Base-by-base conservation (phyloP, 805 yeast species). In the Hanseniaspora guilliermondii region DNA sequence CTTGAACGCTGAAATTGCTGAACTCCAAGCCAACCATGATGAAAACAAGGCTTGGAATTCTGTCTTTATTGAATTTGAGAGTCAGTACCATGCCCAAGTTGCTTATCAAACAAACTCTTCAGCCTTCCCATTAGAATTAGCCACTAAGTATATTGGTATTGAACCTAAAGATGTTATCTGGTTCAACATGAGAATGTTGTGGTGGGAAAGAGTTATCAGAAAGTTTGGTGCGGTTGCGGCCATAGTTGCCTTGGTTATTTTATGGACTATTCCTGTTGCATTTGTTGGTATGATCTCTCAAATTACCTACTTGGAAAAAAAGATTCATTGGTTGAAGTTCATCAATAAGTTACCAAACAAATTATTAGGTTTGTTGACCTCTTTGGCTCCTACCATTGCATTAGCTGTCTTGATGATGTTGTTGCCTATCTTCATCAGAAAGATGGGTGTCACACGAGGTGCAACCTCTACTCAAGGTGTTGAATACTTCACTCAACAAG, bases 191-290 rank as follows among this genome's bases (percentile, higher is more conserved):
- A 74, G 93, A 64, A 65, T 85, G 67, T 79, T 79, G 61, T 85
- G 93, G 89, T 83, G 87, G 84, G 94, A 85, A 67, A 70, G 81
- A 61, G 64, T 82, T 19, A 69, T 72, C 12, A 74, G 91, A 70
- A 65, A 69, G 35, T 65, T 74, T 27, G 73, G 73, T 53, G 79
- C 89, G 0, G 55, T 69, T 36, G 71, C 77, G 16, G 79, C 78
- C 2, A 76, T 83, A 53, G 61, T 69, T 22, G 85, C 80, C 1
- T 61, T 82, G 44, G 72, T 83, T 52, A 63, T 80, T 32, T 70
- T 81, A 60, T 85, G 94, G 94, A 76, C 89, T 55, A 68, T 83
- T 59, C 91, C 91, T 14, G 87, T 83, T 40, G 83, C 89, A 2
- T 80, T 84, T 65, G 87, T 84, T 47, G 89, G 89, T 75, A 64